Conservation (phyloP, 2,329 filamentous ascomycete genomes). For the Clonostachys rhizophaga region DNA sequence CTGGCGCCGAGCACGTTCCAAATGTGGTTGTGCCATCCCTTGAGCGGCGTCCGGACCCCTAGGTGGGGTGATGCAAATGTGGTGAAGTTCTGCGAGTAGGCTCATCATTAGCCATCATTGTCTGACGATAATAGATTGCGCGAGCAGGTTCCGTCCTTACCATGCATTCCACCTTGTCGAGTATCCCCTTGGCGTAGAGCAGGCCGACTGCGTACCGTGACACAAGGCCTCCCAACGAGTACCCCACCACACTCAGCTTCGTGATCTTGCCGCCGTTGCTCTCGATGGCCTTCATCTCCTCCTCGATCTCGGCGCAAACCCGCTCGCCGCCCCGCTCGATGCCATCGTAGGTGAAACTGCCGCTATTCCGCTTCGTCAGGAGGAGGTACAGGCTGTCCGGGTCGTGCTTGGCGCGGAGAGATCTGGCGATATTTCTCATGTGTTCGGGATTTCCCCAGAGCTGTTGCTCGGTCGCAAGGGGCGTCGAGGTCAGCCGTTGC, state of each 20-base stretch:
- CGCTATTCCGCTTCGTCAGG: constrained; percentile 67
- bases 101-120: not conserved
- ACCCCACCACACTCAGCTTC: constrained; percentile 84
- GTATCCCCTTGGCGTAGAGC: constrained; percentile 73
- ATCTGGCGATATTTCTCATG: constrained; percentile 62
- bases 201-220: constrained; percentile 83
- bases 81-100: constrained; percentile 66
- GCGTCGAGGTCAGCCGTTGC: too few species aligned
- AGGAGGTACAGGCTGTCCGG: constrained; percentile 65
- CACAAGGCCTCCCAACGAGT: constrained; percentile 84
- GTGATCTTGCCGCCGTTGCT: constrained; percentile 64
- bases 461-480: constrained; percentile 20
- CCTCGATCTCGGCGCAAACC: constrained; percentile 62
- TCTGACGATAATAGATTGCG: not conserved
- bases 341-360: constrained; percentile 68
- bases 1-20: constrained; percentile 84
- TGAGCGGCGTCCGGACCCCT: constrained; percentile 66
- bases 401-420: constrained; percentile 55
- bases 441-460: constrained; percentile 79
- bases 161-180: constrained; percentile 76
- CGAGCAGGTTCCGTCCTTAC: constrained; percentile 29
- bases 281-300: constrained; percentile 52
- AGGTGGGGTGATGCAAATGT: constrained; percentile 86
- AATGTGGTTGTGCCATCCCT: constrained; percentile 59
- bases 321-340: constrained; percentile 65